Evolutionary conservation across 1,284 basidiomycete genomes (phyloP).

Genomic region (Schizophyllum amplum): DNA sequence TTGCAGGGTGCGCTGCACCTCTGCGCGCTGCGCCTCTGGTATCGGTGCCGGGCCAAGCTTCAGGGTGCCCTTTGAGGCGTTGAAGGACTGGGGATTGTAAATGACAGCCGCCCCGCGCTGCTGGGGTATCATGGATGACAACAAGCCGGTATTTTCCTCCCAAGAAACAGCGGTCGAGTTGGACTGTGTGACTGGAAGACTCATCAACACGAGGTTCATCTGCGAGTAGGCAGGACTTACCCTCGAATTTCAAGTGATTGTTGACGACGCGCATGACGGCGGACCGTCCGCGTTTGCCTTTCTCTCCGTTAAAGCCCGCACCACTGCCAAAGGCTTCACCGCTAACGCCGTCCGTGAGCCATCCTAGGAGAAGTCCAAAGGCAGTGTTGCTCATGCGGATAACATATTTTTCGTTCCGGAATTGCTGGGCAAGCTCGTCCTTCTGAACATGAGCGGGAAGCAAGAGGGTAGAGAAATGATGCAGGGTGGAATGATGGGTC

Average conservation of each 20-base stretch:
- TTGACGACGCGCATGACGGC: conserved; percentile 93
- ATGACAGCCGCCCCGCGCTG: conserved; percentile 32
- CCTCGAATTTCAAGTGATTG: conserved; percentile 86
- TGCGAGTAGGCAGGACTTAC: conserved; percentile 34
- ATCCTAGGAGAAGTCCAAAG: conserved; percentile 88
- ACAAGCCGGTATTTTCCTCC: conserved; percentile 78
- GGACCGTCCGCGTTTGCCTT: conserved; percentile 69
- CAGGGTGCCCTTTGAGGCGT: conserved; percentile 63
- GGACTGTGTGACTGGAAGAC: conserved; percentile 54
- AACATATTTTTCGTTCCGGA: conserved; percentile 86
- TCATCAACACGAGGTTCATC: conserved; percentile 1
- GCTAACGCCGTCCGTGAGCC: conserved; percentile 90
- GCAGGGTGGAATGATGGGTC: conserved; percentile 66
- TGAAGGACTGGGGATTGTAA: conserved; percentile 63
- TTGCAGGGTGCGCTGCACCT: conserved; percentile 67
- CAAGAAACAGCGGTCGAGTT: conserved; percentile 63
- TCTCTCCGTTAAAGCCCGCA: conserved; percentile 77
- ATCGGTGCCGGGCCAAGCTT: conserved; percentile 81
- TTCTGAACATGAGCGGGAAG: conserved; percentile 82
- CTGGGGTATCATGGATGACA: conserved; percentile 70
- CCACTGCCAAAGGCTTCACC: conserved; percentile 79
- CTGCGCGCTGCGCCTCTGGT: conserved; percentile 69
- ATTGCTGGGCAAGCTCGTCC: conserved; percentile 79
- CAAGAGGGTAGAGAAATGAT: conserved; percentile 77
- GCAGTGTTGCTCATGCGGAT: conserved; percentile 89